Evolutionary conservation across 2,329 filamentous ascomycete genomes (phyloP).

Genomic region (Calonectria crousiana): DNA sequence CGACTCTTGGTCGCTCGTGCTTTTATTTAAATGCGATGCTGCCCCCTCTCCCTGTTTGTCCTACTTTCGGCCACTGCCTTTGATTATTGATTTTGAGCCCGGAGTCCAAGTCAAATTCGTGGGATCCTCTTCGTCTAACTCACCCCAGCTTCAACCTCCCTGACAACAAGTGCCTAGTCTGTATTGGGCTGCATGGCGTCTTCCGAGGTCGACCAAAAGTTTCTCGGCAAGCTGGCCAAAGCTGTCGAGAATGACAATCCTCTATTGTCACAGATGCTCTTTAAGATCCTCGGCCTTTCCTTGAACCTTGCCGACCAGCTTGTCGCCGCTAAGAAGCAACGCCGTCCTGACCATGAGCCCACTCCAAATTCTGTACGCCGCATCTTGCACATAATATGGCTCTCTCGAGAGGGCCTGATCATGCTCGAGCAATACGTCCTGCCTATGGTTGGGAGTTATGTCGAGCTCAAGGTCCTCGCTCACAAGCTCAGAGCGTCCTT

Average conservation of each 20-base stretch:
- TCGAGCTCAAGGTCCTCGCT: conserved; percentile 88
- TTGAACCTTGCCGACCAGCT: conserved; percentile 89
- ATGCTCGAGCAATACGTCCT: conserved; percentile 91
- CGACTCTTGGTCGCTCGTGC: conserved; percentile 41
- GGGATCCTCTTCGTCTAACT: conserved; percentile 34
- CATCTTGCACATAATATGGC: conserved; percentile 92
- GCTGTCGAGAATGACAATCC: conserved; percentile 82
- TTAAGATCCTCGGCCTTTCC: conserved; percentile 91
- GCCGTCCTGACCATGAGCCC: conserved; percentile 82
- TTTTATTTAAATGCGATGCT: conserved; percentile 47
- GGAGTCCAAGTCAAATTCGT: conserved; percentile 36
- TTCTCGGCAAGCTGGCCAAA: conserved; percentile 89
- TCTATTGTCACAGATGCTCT: conserved; percentile 84
- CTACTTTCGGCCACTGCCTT: conserved; percentile 35
- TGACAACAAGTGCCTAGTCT: conserved; percentile 13
- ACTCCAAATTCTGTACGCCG: conserved; percentile 85
- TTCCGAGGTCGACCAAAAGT: conserved; percentile 97
- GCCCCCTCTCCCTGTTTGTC: conserved; percentile 33
- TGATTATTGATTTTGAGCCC: conserved; percentile 36
- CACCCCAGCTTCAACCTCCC: conserved; percentile 21
- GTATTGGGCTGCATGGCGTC: conserved; percentile 79
- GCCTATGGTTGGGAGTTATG: conserved; percentile 82
- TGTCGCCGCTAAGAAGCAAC: conserved; percentile 83
- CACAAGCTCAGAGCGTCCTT: conserved; percentile 95
- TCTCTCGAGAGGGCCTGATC: conserved; percentile 89